phyloP scores from a whole-genome alignment of 78 protist species.

The Dictyostelium citrinum region DNA sequence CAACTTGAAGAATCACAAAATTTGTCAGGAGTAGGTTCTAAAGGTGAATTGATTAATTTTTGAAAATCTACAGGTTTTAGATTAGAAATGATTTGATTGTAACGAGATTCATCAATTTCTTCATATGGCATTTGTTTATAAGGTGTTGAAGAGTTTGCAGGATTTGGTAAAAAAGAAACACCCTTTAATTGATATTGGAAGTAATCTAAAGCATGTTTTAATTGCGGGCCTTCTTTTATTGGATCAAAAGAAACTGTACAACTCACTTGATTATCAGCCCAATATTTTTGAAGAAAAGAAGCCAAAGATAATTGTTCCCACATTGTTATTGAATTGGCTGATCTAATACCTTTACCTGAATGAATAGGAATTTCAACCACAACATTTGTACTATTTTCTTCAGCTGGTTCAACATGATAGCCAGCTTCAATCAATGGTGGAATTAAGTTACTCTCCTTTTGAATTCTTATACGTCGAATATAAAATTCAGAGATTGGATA shows the following conservation, averaged over 20 bases:
- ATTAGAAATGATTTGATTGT: neutral
- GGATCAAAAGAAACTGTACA: slow-evolving; percentile 94
- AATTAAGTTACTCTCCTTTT: slow-evolving; percentile 36
- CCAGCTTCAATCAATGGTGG: slow-evolving; percentile 79
- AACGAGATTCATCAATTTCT: slow-evolving; percentile 14
- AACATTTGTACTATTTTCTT: slow-evolving; percentile 9
- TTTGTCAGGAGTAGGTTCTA: slow-evolving; percentile 58
- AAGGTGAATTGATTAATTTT: neutral
- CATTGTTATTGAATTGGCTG: slow-evolving; percentile 78
- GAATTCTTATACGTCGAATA: slow-evolving; percentile 88
- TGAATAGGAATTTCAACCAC: slow-evolving; percentile 92
- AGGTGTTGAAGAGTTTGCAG: neutral
- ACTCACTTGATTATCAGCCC: slow-evolving; percentile 94
- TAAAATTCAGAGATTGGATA: slow-evolving; percentile 91
- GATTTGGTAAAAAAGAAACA: slow-evolving; percentile 82
- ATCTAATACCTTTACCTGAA: slow-evolving; percentile 78
- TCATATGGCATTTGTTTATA: slow-evolving; percentile 79
- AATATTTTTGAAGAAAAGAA: slow-evolving; percentile 89
- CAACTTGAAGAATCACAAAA: slow-evolving; percentile 68
- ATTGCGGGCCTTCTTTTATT: slow-evolving; percentile 83
- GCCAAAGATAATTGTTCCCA: slow-evolving; percentile 96
- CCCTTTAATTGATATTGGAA: slow-evolving; percentile 94
- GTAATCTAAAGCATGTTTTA: slow-evolving; percentile 85
- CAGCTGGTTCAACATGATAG: slow-evolving; percentile 76
- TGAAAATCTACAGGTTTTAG: slow-evolving; percentile 40